Percentiles rank a stretch among this genome's conserved stretches.
These are phyloP conservation scores for Colletotrichum lupini DNA, from an alignment of 2,329 filamentous ascomycete genomes.

Conservation along the genomic window DNA sequence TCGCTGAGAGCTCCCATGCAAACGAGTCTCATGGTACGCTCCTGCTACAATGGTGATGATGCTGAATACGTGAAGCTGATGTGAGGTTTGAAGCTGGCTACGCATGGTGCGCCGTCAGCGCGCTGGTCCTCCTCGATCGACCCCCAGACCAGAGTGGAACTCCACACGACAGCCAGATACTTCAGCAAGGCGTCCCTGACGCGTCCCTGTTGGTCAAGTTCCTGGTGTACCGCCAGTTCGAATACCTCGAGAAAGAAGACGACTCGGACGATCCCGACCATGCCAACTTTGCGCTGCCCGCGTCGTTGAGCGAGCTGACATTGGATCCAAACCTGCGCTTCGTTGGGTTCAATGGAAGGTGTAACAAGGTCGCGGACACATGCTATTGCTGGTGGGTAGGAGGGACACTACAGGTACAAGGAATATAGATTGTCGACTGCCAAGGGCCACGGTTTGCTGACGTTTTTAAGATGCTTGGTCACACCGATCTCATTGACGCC, in stretches of 20 bases:
- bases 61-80: constrained; percentile 20
- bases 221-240: constrained; percentile 73
- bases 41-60: background rate
- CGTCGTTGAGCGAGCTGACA: constrained; percentile 48
- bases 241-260: constrained; percentile 62
- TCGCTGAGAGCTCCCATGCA: constrained; percentile 76
- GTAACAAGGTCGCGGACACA: constrained; percentile 92
- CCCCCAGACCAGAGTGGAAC: constrained; percentile 55
- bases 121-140: constrained; percentile 79
- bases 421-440: constrained; percentile 39
- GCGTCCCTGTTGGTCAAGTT: constrained; percentile 57
- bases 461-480: constrained; percentile 67
- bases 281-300: constrained; percentile 44
- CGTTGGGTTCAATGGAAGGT: constrained; percentile 88
- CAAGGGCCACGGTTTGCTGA: constrained; percentile 45
- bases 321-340: constrained; percentile 51
- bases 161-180: constrained; percentile 43
- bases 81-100: constrained; percentile 76
- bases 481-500: constrained; percentile 67
- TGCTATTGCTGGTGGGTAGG: constrained; percentile 96
- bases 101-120: constrained; percentile 87
- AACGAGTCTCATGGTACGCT: constrained; percentile 83
- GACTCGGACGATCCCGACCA: constrained; percentile 51
- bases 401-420: constrained; percentile 65
- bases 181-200: constrained; percentile 49